Conservation (phyloP, 2,329 filamentous ascomycete genomes). For the Fusarium mundagurra region DNA sequence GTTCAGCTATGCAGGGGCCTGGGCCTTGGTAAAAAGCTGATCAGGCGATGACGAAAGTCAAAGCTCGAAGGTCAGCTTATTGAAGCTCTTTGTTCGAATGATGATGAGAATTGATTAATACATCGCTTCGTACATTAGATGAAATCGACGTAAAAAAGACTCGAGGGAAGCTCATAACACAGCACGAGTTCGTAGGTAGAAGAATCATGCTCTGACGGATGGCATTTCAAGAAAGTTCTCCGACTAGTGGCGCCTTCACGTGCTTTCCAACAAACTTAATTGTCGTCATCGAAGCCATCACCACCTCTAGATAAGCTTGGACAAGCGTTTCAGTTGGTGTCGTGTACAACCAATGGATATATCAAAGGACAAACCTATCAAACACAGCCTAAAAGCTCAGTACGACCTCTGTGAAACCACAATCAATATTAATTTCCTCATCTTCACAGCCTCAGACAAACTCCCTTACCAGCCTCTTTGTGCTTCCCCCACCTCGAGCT, state of each 20-base stretch:
- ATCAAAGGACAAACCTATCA: not conserved
- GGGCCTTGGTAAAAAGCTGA: constrained; percentile 7
- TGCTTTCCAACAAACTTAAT: not conserved
- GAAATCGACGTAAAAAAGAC: not conserved
- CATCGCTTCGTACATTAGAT: not conserved
- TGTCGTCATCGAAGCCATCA: constrained; percentile 43
- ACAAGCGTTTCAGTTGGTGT: constrained; percentile 11
- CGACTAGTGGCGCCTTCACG: not conserved
- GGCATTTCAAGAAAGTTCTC: not conserved
- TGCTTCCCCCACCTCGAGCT: constrained; percentile 14
- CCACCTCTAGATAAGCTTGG: constrained; percentile 9
- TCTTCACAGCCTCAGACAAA: constrained; percentile 10
- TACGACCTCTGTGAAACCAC: not conserved
- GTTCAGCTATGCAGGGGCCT: constrained; percentile 32
- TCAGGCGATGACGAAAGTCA: constrained; percentile 33
- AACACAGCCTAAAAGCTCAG: not conserved
- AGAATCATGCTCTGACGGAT: too few species aligned
- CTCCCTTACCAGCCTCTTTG: constrained; percentile 20
- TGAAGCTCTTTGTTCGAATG: constrained; percentile 5
- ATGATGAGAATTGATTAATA: not conserved
- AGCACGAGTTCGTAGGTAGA: not conserved
- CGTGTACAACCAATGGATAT: not conserved
- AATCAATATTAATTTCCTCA: not conserved
- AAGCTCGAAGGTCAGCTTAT: not conserved
- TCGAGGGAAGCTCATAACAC: not conserved